A percentile compares a stretch with the other conserved stretches of the same genome.
These are phyloP conservation scores for Teratosphaeria destructans DNA, from an alignment of 2,329 filamentous ascomycete genomes.

Conservation along the genomic window DNA sequence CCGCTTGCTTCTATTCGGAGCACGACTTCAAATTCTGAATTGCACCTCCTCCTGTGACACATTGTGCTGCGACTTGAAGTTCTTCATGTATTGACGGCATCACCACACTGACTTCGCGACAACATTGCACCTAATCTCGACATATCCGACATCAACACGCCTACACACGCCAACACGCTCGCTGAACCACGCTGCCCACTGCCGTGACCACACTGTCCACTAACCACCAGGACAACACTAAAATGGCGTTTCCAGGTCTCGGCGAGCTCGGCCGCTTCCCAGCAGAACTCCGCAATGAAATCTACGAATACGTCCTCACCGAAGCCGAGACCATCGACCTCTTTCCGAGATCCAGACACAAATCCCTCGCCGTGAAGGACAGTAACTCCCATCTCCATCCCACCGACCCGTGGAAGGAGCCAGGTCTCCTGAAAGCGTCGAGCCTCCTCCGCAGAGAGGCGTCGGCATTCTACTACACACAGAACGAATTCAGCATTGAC, in stretches of 20 bases:
- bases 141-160: neutral
- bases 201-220: neutral
- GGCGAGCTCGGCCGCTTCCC: conserved; percentile 6
- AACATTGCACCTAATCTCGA: neutral
- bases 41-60: neutral
- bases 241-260: conserved; percentile 1
- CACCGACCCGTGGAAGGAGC: neutral
- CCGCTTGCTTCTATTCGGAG: neutral
- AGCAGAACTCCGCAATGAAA: conserved; percentile 15
- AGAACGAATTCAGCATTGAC: neutral
- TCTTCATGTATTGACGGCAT: neutral
- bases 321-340: neutral
- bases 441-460: neutral
- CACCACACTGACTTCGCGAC: neutral
- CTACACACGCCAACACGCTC: neutral
- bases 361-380: neutral
- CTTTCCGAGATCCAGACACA: neutral
- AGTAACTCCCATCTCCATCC: neutral
- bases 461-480: conserved; percentile 1
- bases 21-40: neutral
- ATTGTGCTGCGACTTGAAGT: neutral
- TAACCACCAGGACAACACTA: neutral
- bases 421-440: neutral
- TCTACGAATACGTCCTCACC: conserved; percentile 13
- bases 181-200: neutral